A percentile compares a stretch with the other conserved stretches of the same genome.
These are phyloP conservation scores for Trypanosoma mega DNA, from an alignment of 208 protist genomes.

Conservation along the genomic window DNA sequence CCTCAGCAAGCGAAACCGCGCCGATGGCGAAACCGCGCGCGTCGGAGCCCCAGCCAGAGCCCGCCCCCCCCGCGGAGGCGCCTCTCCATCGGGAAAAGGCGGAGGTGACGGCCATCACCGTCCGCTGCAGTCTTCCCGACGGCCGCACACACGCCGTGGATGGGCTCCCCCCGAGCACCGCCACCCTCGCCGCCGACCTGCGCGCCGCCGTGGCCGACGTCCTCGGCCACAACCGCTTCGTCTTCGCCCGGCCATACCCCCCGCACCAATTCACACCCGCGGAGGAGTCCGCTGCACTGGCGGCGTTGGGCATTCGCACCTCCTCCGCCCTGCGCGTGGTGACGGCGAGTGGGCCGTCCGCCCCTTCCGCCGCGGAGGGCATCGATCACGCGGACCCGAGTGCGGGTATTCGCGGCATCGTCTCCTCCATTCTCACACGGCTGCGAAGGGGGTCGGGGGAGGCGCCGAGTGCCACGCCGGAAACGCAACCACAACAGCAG, in stretches of 20 bases:
- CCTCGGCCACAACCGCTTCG: slow-evolving; percentile 34
- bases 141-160: slow-evolving; percentile 39
- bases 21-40: not conserved
- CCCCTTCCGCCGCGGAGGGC: not conserved
- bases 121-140: slow-evolving; percentile 65
- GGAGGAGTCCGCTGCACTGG: slow-evolving; percentile 45
- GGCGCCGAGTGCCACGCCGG: not conserved
- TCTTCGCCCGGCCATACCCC: slow-evolving; percentile 63
- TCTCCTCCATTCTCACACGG: slow-evolving; percentile 3
- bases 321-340: slow-evolving; percentile 67
- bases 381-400: not conserved
- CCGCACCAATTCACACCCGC: slow-evolving; percentile 35
- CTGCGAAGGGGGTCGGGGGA: slow-evolving; percentile 8
- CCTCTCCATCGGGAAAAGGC: too few species aligned
- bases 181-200: slow-evolving; percentile 51
- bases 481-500: not conserved
- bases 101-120: too few species aligned
- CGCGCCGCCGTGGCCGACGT: slow-evolving; percentile 32
- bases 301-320: slow-evolving; percentile 34
- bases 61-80: too few species aligned
- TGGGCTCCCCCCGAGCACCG: slow-evolving; percentile 30
- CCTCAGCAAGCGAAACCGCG: not conserved
- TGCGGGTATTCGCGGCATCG: slow-evolving; percentile 2
- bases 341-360: slow-evolving; percentile 18
- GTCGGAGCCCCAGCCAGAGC: not conserved